Percentiles rank a stretch among this genome's conserved stretches.
These are phyloP conservation scores for Calonectria pseudoturangicola DNA, from an alignment of 2,329 filamentous ascomycete species.

Conservation along the genomic window DNA sequence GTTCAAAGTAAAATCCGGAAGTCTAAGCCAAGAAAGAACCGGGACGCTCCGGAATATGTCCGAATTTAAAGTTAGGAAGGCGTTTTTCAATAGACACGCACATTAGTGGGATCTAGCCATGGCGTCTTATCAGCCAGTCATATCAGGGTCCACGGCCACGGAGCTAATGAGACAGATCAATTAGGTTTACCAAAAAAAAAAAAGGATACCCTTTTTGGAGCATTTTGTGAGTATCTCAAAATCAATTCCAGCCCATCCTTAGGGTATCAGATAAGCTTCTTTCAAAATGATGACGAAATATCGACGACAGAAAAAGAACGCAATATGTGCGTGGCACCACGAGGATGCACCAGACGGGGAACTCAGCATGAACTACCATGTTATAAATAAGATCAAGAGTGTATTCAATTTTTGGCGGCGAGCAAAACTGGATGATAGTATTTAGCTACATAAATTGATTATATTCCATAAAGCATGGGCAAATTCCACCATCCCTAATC, in stretches of 20 bases:
- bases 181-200: neutral
- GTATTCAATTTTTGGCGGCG: neutral
- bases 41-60: constrained; percentile 8
- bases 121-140: constrained; percentile 1
- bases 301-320: neutral
- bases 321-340: neutral
- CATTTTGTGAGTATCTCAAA: neutral
- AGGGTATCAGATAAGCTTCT: neutral
- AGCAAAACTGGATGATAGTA: neutral
- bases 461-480: neutral
- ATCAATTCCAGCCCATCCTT: neutral
- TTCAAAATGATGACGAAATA: neutral
- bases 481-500: neutral
- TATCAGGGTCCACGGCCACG: neutral
- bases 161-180: neutral
- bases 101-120: neutral
- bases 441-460: neutral
- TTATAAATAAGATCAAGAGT: neutral
- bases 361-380: neutral
- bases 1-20: neutral
- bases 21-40: neutral
- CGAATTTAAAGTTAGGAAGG: neutral
- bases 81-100: neutral
- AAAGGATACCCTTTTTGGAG: no score
- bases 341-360: neutral